These are phyloP conservation scores for Cytospora mali DNA, from an alignment of 2,329 filamentous ascomycete genomes.

Conservation along the genomic window DNA sequence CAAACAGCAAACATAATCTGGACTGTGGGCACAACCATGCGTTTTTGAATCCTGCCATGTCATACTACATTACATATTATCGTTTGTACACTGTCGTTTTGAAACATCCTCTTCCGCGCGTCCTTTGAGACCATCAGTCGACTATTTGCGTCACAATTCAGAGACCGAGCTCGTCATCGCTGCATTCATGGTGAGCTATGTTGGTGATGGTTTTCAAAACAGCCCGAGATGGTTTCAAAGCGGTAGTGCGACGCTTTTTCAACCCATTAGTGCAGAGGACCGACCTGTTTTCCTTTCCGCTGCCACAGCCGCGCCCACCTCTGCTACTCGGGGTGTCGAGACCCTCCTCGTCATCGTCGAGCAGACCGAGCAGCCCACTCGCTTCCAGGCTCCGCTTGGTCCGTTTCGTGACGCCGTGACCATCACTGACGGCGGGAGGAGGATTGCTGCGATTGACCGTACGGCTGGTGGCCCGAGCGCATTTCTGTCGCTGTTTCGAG, in stretches of 20 bases:
- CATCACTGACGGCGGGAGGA: not conserved
- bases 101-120: not conserved
- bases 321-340: not conserved
- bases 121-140: not conserved
- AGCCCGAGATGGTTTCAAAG: conserved; percentile 17
- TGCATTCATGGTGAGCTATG: conserved; percentile 14
- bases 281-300: conserved; percentile 2
- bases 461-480: conserved; percentile 2
- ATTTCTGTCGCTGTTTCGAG: conserved; percentile 14
- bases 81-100: not conserved
- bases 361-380: conserved; percentile 11
- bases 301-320: not conserved
- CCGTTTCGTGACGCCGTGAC: not conserved
- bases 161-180: conserved; percentile 28
- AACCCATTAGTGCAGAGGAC: not conserved
- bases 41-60: conserved; percentile 8
- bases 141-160: conserved; percentile 1
- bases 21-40: conserved; percentile 5
- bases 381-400: conserved; percentile 18
- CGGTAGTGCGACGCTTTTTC: conserved; percentile 22
- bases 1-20: not conserved
- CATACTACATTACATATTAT: not conserved
- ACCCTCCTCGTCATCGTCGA: conserved; percentile 1
- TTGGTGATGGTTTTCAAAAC: conserved; percentile 22
- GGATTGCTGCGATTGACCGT: not conserved